Evolutionary conservation across 768 basidiomycete genomes (phyloP).

Genomic region (Mycena vulgaris): DNA sequence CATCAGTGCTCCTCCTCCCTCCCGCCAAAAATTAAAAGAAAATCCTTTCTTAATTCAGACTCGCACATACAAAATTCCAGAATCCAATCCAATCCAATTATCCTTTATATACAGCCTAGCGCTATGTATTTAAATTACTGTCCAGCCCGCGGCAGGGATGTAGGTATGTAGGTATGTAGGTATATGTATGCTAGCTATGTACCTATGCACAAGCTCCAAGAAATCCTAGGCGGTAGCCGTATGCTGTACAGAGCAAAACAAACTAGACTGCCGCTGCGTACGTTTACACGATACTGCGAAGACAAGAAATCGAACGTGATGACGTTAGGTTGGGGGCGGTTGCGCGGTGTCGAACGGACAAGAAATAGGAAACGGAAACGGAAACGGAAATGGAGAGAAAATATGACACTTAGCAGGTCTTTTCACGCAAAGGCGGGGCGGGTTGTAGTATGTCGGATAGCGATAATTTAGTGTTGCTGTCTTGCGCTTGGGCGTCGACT

Average conservation of each 20-base stretch:
- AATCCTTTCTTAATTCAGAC: too few species aligned
- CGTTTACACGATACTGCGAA: not conserved
- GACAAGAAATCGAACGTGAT: not conserved
- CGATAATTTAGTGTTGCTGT: conserved; percentile 8
- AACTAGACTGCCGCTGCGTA: conserved; percentile 7
- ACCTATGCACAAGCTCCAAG: not conserved
- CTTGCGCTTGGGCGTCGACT: not conserved
- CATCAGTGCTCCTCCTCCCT: too few species aligned
- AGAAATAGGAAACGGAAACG: not conserved
- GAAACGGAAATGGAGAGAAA: not conserved
- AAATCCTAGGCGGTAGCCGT: too few species aligned
- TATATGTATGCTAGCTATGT: not conserved
- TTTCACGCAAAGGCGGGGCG: not conserved
- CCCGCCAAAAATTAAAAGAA: too few species aligned
- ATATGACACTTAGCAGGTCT: conserved; percentile 21
- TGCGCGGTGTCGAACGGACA: conserved; percentile 7
- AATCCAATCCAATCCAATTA: too few species aligned
- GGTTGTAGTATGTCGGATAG: not conserved
- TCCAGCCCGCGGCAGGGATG: not conserved
- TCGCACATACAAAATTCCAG: too few species aligned
- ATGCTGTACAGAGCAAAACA: not conserved
- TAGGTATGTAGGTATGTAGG: too few species aligned
- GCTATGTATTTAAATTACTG: too few species aligned
- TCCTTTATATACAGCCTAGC: too few species aligned
- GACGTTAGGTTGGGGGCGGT: not conserved